Base-by-base conservation (phyloP, 495 filamentous ascomycete genomes). In the Recurvomyces mirabilis region DNA sequence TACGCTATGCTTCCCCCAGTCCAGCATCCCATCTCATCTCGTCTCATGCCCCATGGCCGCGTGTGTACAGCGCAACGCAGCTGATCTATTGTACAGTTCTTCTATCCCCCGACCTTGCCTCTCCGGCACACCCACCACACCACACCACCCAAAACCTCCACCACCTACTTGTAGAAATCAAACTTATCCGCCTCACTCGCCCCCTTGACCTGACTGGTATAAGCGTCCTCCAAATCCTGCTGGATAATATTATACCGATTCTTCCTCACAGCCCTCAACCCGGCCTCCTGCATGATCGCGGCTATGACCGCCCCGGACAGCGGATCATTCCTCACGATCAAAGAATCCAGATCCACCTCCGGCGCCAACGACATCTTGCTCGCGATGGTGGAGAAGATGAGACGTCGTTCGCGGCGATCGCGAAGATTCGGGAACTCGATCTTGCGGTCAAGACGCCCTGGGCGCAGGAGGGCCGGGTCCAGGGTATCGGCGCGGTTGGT, bases 191-290 rank as follows among this genome's bases (percentile, higher is more conserved):
- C 76, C 62, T 95, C 88, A 38, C 74, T 77, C 38, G 81, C 74
- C 41, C 81, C 82, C 73, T 94, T 95, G 49, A 98, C 91, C 61
- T 98, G 91, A 56, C 81, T 85, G 11, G 82, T 78, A 59, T 98
- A 98, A 5, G 93, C 88, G 64, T 95, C 88, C 62, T 98, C 91
- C 38, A 98, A 69, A 60, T 98, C 91, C 32, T 71, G 74, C 67
- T 96, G 93, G 56, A 98, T 94, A 61, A 98, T 96, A 59, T 96
- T 95, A 65, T 98, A 98, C 51, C 91, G 70, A 62, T 98, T 98
- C 76, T 98, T 98, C 57, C 91, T 74, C 38, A 98, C 93, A 31
- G 91, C 91, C 43, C 91, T 76, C 47, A 98, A 70, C 48, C 91
- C 91, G 28, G 91, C 93, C 65, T 98, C 91, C 64, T 98, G 91